These are phyloP conservation scores for Fusarium sp. DNA, from an alignment of 2,329 filamentous ascomycete species.

Conservation along the genomic window DNA sequence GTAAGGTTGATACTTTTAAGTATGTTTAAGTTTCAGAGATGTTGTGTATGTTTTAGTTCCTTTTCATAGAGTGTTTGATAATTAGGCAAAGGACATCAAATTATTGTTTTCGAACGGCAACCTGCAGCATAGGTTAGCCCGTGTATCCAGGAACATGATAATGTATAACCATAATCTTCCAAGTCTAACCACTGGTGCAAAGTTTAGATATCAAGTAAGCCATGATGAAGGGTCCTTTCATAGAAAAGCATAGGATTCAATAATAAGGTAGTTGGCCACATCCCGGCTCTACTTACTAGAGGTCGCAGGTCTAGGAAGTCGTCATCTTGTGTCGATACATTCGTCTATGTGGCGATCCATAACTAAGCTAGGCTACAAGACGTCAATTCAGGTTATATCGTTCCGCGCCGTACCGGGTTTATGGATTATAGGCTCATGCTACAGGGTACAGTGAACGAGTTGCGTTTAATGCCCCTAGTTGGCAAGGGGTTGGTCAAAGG, in stretches of 20 bases:
- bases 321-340: not conserved
- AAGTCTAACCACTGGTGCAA: not conserved
- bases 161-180: not conserved
- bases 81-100: not conserved
- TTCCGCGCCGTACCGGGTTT: not conserved
- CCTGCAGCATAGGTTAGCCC: not conserved
- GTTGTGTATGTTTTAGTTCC: not conserved
- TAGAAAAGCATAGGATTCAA: not conserved
- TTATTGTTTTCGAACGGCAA: not conserved
- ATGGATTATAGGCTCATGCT: not conserved
- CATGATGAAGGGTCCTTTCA: too few relatives aligned
- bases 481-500: not conserved
- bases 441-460: not conserved
- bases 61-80: not conserved
- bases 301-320: not conserved
- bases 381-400: not conserved
- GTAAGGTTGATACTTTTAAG: not conserved
- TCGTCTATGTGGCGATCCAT: not conserved
- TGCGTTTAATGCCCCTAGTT: not conserved
- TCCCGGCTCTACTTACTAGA: not conserved
- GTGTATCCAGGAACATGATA: not conserved
- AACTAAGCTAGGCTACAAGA: not conserved
- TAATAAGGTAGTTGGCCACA: not conserved
- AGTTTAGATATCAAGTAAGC: not conserved
- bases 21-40: not conserved